Conservation (phyloP, 2,329 filamentous ascomycete genomes). For the Reticulascus tulasneorum region DNA sequence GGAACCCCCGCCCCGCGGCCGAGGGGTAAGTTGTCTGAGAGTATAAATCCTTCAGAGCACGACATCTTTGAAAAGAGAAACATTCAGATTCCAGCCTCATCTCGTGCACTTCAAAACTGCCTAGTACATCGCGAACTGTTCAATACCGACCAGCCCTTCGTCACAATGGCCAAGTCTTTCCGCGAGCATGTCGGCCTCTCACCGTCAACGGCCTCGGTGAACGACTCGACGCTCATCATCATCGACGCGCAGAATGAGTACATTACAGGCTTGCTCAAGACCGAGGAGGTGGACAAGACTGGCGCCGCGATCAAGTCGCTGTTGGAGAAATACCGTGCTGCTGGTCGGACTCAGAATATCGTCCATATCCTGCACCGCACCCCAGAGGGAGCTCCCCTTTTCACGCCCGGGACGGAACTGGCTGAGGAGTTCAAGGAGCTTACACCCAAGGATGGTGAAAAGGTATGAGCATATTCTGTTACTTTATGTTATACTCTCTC, state of each 20-base stretch:
- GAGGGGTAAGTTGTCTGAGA: too few species aligned
- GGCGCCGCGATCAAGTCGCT: constrained; percentile 54
- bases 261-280: constrained; percentile 52
- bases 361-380: constrained; percentile 60
- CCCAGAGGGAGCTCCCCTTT: constrained; percentile 59
- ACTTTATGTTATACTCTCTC: too few species aligned
- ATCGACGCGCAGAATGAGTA: constrained; percentile 72
- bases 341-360: constrained; percentile 37
- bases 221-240: constrained; percentile 60
- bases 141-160: constrained; percentile 4
- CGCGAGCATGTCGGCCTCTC: constrained; percentile 50
- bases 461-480: too few species aligned
- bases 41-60: too few species aligned
- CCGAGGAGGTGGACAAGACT: constrained; percentile 47
- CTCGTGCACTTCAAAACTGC: too few species aligned
- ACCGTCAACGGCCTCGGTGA: constrained; percentile 50
- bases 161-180: constrained; percentile 23
- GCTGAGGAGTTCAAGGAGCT: constrained; percentile 60
- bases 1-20: too few species aligned
- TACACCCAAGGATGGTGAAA: constrained; percentile 49
- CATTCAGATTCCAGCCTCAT: too few species aligned
- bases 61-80: too few species aligned
- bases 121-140: too few species aligned
- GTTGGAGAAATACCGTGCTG: constrained; percentile 56
- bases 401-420: constrained; percentile 58